Base-by-base conservation (phyloP, 768 basidiomycete genomes). In the Tephrocybe sp. region DNA sequence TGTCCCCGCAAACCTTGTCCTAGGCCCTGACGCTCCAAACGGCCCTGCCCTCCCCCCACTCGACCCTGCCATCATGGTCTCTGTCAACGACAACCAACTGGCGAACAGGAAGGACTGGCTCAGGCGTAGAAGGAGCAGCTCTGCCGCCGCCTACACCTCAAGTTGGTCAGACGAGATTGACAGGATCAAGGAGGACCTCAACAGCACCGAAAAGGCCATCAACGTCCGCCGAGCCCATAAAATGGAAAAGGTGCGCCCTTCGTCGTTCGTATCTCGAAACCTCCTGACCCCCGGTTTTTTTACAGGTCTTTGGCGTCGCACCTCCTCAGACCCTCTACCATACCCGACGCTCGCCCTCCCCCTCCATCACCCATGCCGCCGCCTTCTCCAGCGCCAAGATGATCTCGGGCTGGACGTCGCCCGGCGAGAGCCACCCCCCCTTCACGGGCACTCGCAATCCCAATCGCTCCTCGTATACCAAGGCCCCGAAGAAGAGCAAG, bases 251-350 rank as follows among this genome's bases (percentile, higher is more conserved):
- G 90, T 88, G 49, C 25, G 76, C 64, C 34, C 4, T 4, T n/a
- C 9, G 15, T 18, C 18, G 41, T 2, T 41, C 18, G 37, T 25
- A 8, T 14, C 28, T 8, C 34, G 23, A 6, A 23, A 30, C 17
- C 12, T 8, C n/a, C 23, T 4, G 41, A 45, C 36, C 36, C n/a
- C n/a, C n/a, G n/a, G n/a, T n/a, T 34, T 48, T 38, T 43, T 32
- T 12, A 11, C 30, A 93, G 90, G 78, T 93, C 57, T 93, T 93
- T 61, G 90, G 90, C 48, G 82, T 84, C 23, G 83, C 81, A 3
- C 91, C 91, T 28, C 90, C 90, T 2, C 87, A 89, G 55, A 81
- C 77, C 1, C 74, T 93, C n/a, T 93, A 83, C 62, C 85, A 84
- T 67, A 85, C 86, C 10, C 81, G 84, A 32, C 75, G 75, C 24